phyloP scores from a whole-genome alignment of 176 grass and related monocot species.

The Pontederia crassipes region DNA sequence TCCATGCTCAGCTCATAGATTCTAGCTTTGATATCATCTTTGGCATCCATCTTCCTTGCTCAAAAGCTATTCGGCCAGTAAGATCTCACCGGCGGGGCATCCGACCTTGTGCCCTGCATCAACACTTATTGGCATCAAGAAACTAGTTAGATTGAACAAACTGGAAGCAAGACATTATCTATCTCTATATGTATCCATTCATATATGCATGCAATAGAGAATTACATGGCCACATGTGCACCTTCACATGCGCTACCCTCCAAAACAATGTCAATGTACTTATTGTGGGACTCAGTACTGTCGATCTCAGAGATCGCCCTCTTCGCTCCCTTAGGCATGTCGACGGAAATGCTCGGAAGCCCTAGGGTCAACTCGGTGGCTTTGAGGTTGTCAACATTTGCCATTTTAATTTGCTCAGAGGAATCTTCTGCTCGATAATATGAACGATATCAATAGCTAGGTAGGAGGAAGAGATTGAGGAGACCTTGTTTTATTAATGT shows the following conservation, averaged over 20 bases:
- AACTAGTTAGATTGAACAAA: background rate
- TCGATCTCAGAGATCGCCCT: constrained; percentile 2
- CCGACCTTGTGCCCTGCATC: constrained; percentile 6
- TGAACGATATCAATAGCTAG: too few relatives aligned
- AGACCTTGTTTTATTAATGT: too few relatives aligned
- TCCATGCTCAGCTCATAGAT: constrained; percentile 88
- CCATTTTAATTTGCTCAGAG: constrained; percentile 8
- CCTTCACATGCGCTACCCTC: background rate
- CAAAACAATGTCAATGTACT: background rate
- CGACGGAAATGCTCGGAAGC: constrained; percentile 38
- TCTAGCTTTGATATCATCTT: constrained; percentile 24
- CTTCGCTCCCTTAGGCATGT: constrained; percentile 2
- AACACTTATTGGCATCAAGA: background rate
- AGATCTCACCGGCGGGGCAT: background rate
- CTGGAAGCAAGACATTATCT: background rate
- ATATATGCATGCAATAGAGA: background rate
- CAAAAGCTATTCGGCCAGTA: constrained; percentile 9
- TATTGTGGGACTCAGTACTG: constrained; percentile 19
- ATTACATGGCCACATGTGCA: constrained; percentile 16
- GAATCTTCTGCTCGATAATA: too few relatives aligned
- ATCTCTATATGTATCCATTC: too few relatives aligned
- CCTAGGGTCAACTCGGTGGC: constrained; percentile 72
- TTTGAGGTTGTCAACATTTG: constrained; percentile 28
- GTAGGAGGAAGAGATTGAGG: too few relatives aligned
- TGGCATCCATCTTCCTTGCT: constrained; percentile 18